A percentile compares a stretch with the other conserved stretches of the same genome.
phyloP scores from a whole-genome alignment of 768 basidiomycete species.

The Cystofilobasidium bisporidii region DNA sequence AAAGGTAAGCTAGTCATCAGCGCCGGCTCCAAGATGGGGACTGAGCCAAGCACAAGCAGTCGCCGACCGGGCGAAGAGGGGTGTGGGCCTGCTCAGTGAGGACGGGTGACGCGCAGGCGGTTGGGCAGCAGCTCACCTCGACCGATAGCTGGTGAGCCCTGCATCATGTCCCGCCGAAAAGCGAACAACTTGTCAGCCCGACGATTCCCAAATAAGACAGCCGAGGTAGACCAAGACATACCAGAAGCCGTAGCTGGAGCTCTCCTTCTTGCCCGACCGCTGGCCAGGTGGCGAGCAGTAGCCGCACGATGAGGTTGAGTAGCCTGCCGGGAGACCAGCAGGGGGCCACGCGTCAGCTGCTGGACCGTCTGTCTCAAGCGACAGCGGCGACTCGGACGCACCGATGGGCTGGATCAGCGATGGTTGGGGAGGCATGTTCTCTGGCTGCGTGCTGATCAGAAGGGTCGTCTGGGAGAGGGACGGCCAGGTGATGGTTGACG shows the following conservation, averaged over 20 bases:
- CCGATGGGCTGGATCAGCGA: conserved; percentile 25
- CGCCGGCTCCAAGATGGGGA: too few relatives aligned
- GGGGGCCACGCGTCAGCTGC: not conserved
- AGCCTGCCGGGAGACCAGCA: conserved; percentile 1
- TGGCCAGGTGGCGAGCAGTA: conserved; percentile 18
- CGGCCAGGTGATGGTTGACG: not conserved
- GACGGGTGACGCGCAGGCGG: not conserved
- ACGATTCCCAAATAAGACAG: not conserved
- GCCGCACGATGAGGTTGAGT: conserved; percentile 19
- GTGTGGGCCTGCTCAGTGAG: too few relatives aligned
- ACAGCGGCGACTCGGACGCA: not conserved
- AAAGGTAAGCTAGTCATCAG: too few relatives aligned
- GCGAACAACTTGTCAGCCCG: not conserved
- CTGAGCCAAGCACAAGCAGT: too few relatives aligned
- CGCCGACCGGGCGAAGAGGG: too few relatives aligned
- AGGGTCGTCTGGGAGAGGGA: not conserved
- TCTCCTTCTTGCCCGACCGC: conserved; percentile 8
- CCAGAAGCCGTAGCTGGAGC: conserved; percentile 23
- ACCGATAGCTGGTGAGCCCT: conserved; percentile 18
- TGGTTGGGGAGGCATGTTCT: too few relatives aligned
- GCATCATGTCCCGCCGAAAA: not conserved
- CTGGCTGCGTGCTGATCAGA: not conserved
- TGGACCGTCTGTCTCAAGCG: not conserved
- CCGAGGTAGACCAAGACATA: not conserved
- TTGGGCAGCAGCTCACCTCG: not conserved